phyloP scores from a whole-genome alignment of 345 rosid species.

The Clausena lansium region DNA sequence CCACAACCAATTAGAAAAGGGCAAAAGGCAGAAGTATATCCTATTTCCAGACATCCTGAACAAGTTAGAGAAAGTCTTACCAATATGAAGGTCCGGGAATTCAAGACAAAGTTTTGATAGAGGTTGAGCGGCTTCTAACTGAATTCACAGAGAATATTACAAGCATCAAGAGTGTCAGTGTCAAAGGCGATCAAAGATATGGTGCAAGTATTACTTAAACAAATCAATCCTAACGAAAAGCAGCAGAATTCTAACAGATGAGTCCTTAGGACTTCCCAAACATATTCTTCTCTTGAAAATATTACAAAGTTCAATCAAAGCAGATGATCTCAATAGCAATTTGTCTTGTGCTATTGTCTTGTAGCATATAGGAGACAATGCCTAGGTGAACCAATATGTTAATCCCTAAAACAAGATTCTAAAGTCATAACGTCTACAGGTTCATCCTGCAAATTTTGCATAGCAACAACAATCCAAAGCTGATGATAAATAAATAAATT shows the following conservation, averaged over 20 bases:
- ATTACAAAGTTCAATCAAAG: not conserved
- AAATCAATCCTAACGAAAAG: not conserved
- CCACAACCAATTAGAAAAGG: slow-evolving; percentile 18
- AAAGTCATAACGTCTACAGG: not conserved
- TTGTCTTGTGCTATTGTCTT: not conserved
- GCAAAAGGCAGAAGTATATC: not conserved
- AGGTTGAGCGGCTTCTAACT: slow-evolving; percentile 85
- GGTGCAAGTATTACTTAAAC: not conserved
- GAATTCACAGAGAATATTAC: slow-evolving; percentile 26
- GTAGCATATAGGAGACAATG: not conserved
- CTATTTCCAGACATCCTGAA: not conserved
- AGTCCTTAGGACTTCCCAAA: not conserved
- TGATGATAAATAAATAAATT: not conserved
- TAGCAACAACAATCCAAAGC: not conserved
- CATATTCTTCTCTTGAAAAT: not conserved
- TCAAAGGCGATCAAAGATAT: not conserved
- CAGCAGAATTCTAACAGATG: not conserved
- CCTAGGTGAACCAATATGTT: not conserved
- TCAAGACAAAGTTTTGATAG: slow-evolving; percentile 78
- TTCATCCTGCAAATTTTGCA: not conserved
- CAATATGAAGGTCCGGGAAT: slow-evolving; percentile 80
- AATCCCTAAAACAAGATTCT: not conserved
- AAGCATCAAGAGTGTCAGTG: not conserved
- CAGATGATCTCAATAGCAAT: not conserved
- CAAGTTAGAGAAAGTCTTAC: slow-evolving; percentile 32